These are phyloP conservation scores for Garcia nutans DNA, from an alignment of 345 rosid genomes.

Conservation along the genomic window DNA sequence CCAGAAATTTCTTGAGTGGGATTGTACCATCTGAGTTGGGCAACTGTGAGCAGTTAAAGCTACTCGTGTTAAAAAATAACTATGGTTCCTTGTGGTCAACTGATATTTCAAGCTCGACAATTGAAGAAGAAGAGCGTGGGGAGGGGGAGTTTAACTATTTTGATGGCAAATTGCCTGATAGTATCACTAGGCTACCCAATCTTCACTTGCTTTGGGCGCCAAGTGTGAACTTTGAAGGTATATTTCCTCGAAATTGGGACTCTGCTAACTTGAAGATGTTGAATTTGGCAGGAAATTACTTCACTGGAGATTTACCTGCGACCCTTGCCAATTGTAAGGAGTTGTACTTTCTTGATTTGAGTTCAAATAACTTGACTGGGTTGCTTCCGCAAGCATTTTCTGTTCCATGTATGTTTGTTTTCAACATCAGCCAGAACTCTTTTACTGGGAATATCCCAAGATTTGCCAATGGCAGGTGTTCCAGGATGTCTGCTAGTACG, in stretches of 20 bases:
- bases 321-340: slow-evolving; percentile 32
- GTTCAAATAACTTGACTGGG: slow-evolving; percentile 48
- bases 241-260: slow-evolving; percentile 36
- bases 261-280: slow-evolving; percentile 38
- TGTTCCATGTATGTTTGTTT: slow-evolving; percentile 44
- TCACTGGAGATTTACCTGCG: slow-evolving; percentile 35
- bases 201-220: slow-evolving; percentile 48
- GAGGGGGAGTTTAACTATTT: slow-evolving; percentile 47
- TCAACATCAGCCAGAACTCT: slow-evolving; percentile 40
- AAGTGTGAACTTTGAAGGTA: slow-evolving; percentile 35
- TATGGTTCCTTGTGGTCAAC: slow-evolving; percentile 36
- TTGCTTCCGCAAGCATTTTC: slow-evolving; percentile 31
- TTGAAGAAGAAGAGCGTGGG: slow-evolving; percentile 24
- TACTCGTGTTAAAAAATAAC: slow-evolving; percentile 40
- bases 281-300: slow-evolving; percentile 43
- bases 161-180: slow-evolving; percentile 37
- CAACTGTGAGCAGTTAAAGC: slow-evolving; percentile 35
- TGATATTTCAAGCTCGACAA: slow-evolving; percentile 12
- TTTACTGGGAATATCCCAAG: slow-evolving; percentile 39
- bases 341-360: slow-evolving; percentile 47
- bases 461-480: slow-evolving; percentile 30
- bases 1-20: slow-evolving; percentile 47
- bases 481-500: slow-evolving; percentile 10
- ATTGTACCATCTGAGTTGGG: slow-evolving; percentile 42
- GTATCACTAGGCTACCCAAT: slow-evolving; percentile 36